Evolutionary conservation across 2,329 filamentous ascomycete genomes (phyloP), one percentile per base, ranked within the genome.

Genomic region (Cladosporium phlei): DNA sequence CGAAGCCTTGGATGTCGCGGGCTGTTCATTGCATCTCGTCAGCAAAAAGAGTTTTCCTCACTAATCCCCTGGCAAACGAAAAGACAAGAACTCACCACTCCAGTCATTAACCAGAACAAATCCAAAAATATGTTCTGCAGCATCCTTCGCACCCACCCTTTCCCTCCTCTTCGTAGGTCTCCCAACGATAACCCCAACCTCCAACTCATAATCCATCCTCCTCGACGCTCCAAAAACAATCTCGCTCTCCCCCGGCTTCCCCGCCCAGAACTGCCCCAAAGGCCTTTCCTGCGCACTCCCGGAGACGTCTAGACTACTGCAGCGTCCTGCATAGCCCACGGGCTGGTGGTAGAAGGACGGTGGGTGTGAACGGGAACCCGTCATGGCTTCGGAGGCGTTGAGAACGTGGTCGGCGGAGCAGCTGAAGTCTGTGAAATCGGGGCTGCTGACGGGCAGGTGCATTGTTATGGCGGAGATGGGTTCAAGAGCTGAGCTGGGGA

Each of bases 81-180:
- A n/a, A n/a, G n/a, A n/a, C n/a, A n/a, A n/a, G 10, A 19, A 47
- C 44, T 39, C 16, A 47, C 44, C 35, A 48, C 71, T 76, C 79
- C 79, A 83, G 51, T 83, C 78, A 52, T 83, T 83, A 9, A 82
- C 55, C 10, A 83, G 61, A 0, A 80, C 74, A 16, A 80, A 66
- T 0, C 80, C 79, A 57, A 83, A 82, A 9, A 83, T 76, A 51
- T 82, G 76, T 1, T 76, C 68, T n/a, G 65, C 62, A 0, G 70
- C 69, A 11, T 71, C 57, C 12, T 58, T 52, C 3, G 71, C 66
- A 16, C 64, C 48, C 4, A 74, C 49, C 0, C 57, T 53, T 1
- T 64, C 45, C 1, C 69, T 69, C 1, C 64, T 56, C 2, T 60
- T 51, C 0, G 72, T 48, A 0, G 71, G 68, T 10, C 60, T 59